A percentile compares a stretch with the other conserved stretches of the same genome.
Evolutionary conservation across 306 rosid genomes (phyloP).

Genomic region (Gillenia trifoliata): DNA sequence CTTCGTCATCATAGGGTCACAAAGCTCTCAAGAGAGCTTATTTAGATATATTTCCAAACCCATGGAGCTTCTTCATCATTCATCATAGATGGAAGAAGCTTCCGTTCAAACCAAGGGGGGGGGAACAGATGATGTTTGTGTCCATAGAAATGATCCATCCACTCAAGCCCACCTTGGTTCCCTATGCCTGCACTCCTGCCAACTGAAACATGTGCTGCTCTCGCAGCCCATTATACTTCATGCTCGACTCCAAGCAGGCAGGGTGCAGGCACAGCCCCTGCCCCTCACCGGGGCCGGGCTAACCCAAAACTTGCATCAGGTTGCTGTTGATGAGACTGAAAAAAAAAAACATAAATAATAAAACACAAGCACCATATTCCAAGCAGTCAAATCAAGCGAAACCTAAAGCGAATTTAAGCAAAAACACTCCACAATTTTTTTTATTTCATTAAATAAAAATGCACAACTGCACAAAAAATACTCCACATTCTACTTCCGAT

Average conservation of each 20-base stretch:
- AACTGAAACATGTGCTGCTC: conserved; percentile 33
- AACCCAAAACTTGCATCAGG: conserved; percentile 92
- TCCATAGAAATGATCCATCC: conserved; percentile 29
- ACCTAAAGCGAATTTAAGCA: neutral
- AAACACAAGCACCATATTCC: neutral
- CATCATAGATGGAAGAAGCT: conserved; percentile 50
- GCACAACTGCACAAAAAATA: neutral
- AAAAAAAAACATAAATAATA: conserved; percentile 6
- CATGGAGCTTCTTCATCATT: conserved; percentile 32
- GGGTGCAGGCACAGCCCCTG: conserved; percentile 96
- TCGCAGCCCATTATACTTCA: conserved; percentile 28
- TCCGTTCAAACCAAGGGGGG: conserved; percentile 58
- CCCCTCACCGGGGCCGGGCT: conserved; percentile 99
- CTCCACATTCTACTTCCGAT: neutral
- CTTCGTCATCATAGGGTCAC: conserved; percentile 26
- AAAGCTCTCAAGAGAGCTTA: conserved; percentile 19
- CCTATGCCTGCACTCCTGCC: conserved; percentile 91
- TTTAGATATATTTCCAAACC: conserved; percentile 10
- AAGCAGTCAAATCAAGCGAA: neutral
- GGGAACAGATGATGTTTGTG: conserved; percentile 21
- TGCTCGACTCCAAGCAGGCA: conserved; percentile 43
- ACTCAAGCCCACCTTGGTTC: conserved; percentile 63
- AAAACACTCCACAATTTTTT: neutral
- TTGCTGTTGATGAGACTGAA: conserved; percentile 88
- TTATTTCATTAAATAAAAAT: neutral